Conservation (phyloP, 805 yeast genomes). For the Candida coleopterorum region DNA sequence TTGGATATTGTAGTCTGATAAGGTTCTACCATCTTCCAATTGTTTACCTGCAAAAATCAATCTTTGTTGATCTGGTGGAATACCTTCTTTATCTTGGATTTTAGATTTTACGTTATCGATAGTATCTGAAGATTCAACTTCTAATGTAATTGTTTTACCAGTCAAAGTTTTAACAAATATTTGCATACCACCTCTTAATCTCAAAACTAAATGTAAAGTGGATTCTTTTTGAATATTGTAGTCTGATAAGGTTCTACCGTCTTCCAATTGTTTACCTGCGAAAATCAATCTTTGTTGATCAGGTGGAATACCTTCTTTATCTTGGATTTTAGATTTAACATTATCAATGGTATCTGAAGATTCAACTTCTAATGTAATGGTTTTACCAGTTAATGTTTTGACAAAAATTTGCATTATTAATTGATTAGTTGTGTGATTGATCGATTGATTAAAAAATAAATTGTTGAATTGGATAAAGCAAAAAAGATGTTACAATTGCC, state of each 20-base stretch:
- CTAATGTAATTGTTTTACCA: conserved; percentile 74
- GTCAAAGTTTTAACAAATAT: conserved; percentile 55
- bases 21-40: conserved; percentile 93
- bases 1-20: conserved; percentile 97
- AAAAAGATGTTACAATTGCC: too few relatives aligned
- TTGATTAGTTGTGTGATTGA: too few relatives aligned
- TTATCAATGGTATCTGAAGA: conserved; percentile 97
- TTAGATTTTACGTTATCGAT: conserved; percentile 95
- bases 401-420: conserved; percentile 47
- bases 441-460: too few relatives aligned
- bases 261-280: conserved; percentile 97
- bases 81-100: conserved; percentile 96
- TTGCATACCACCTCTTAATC: conserved; percentile 95
- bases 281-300: conserved; percentile 96
- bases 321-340: conserved; percentile 95
- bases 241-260: conserved; percentile 93
- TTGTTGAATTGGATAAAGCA: too few relatives aligned
- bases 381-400: conserved; percentile 58
- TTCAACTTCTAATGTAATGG: conserved; percentile 90
- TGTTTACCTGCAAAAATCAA: conserved; percentile 97
- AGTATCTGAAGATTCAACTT: conserved; percentile 96
- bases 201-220: conserved; percentile 89
- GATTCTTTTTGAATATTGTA: conserved; percentile 99
- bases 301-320: conserved; percentile 97
- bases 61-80: conserved; percentile 97